These are phyloP conservation scores for Chlorella sp. DNA, from an alignment of 139 green algal genomes.

Conservation along the genomic window DNA sequence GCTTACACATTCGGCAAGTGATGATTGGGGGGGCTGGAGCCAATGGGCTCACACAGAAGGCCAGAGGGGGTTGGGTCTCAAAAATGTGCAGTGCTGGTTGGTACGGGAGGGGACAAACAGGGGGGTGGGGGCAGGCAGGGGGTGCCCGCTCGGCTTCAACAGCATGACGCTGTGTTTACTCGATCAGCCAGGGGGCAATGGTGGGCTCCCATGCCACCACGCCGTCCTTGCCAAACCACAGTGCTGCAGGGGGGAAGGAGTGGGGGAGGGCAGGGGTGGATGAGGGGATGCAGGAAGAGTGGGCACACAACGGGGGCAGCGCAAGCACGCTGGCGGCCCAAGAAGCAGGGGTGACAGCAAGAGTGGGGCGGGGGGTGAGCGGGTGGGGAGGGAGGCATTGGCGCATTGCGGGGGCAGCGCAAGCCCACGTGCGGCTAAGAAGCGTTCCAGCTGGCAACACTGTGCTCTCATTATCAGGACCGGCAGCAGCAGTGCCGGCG, in stretches of 20 bases:
- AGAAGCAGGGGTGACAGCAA: not conserved
- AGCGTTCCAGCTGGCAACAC: not conserved
- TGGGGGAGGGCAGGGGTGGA: not conserved
- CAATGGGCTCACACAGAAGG: not conserved
- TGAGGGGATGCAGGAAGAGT: not conserved
- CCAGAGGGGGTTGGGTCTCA: not conserved
- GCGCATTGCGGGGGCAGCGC: not conserved
- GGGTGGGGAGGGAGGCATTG: not conserved
- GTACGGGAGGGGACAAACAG: not conserved
- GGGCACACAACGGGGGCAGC: not conserved
- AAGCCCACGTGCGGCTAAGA: too few species aligned
- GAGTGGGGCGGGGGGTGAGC: not conserved
- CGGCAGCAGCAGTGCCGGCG: not conserved
- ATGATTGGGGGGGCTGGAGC: not conserved
- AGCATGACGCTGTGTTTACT: not conserved
- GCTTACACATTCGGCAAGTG: not conserved
- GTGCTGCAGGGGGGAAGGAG: constrained; percentile 48
- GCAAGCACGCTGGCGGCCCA: not conserved
- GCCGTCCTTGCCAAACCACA: constrained; percentile 86
- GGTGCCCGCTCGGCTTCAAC: not conserved
- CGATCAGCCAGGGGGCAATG: constrained; percentile 69
- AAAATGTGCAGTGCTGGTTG: constrained; percentile 12
- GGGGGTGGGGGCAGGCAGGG: not conserved
- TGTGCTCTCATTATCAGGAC: too few species aligned
- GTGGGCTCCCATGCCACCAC: constrained; percentile 69